phyloP scores from a whole-genome alignment of 2,329 filamentous ascomycete genomes.

The Sclerotiophoma versabilis region DNA sequence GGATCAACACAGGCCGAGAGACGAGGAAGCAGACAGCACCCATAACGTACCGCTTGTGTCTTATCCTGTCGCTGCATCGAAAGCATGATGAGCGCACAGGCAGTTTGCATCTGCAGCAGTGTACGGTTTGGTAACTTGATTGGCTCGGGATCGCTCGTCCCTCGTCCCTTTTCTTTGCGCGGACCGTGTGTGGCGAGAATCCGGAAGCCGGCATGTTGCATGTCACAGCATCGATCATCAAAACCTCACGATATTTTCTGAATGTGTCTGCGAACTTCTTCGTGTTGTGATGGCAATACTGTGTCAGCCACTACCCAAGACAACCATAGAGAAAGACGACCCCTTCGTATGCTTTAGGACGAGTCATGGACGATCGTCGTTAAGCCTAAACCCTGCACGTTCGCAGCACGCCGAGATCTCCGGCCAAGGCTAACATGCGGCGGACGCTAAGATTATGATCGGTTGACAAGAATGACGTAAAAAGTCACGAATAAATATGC shows the following conservation, averaged over 20 bases:
- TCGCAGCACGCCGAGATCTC: conserved; percentile 34
- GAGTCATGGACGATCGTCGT: conserved; percentile 7
- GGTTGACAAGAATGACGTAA: conserved; percentile 39
- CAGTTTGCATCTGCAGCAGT: conserved; percentile 8
- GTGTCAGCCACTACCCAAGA: not conserved
- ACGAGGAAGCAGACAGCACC: conserved; percentile 32
- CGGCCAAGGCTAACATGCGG: conserved; percentile 27
- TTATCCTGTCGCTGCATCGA: conserved; percentile 25
- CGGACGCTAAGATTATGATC: conserved; percentile 28
- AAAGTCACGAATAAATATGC: conserved; percentile 12
- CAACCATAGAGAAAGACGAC: not conserved
- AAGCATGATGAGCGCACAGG: conserved; percentile 34
- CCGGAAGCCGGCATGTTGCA: conserved; percentile 8
- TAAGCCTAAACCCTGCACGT: conserved; percentile 18
- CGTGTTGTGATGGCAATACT: not conserved
- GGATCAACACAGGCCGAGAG: conserved; percentile 26
- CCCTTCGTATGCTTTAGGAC: not conserved
- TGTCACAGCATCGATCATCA: conserved; percentile 2
- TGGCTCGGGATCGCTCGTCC: conserved; percentile 5
- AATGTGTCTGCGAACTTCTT: not conserved
- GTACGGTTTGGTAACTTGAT: conserved; percentile 3
- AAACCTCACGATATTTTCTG: not conserved
- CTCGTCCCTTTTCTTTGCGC: not conserved
- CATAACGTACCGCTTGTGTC: conserved; percentile 29
- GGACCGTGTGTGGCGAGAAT: conserved; percentile 14